Evolutionary conservation across 441 rosid genomes (phyloP), one percentile per base, ranked within the genome.

Genomic region (Adansonia grandidieri): DNA sequence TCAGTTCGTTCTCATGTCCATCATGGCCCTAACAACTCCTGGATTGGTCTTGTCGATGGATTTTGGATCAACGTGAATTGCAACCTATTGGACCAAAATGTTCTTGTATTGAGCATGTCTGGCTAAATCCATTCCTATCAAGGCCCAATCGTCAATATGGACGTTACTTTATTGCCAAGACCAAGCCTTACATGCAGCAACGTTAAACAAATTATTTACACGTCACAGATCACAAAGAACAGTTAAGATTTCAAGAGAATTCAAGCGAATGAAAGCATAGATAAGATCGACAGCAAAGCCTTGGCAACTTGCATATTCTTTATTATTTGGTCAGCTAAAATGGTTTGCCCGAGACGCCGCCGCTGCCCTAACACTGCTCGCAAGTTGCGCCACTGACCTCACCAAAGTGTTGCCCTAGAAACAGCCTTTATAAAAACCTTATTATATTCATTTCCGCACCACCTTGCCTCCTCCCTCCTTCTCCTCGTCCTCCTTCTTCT

Each of bases 361-460:
- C 73, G 73, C 20, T 70, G 73, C 73, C 73, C 73, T 50, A 50
- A 22, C 9, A 20, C 13, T 50, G 73, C 73, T 69, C 40, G 40
- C 40, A 10, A 28, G 3, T 5, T 15, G 58, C 61, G 0, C 8
- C 54, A 17, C 5, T 28, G 32, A 28, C 32, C 32, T 28, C 32
- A 19, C 32, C n/a, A 13, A 11, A 13, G 1, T 70, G 44, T 70
- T 48, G 73, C 73, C 73, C 73, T 70, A 70, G 58, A 69, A 7
- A 0, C 42, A 13, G 10, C 44, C 58, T 50, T 0, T 48, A 70
- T 69, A 69, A 48, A 2, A 50, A 13, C 73, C 73, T 24, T 37
- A 0, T 1, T 70, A 4, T 1, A 22, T 70, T 7, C 13, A 22
- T 47, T 20, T 20, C 2, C 40, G 5, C 15, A 28, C 32, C 32